Evolutionary conservation across 768 basidiomycete species (phyloP), one percentile per base, ranked within the genome.

Genomic region (Boletellus ananiceps): DNA sequence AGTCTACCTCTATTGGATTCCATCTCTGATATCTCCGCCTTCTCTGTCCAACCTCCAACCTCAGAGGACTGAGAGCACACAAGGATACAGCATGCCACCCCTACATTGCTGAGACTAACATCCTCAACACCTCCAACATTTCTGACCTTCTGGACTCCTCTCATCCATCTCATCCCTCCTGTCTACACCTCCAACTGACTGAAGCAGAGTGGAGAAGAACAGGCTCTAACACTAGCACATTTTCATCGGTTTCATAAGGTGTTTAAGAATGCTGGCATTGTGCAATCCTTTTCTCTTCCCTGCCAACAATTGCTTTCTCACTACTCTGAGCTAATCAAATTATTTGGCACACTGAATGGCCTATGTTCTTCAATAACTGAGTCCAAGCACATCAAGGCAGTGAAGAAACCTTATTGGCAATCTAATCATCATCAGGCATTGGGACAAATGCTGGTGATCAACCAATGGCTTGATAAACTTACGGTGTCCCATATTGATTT

Each of bases 271-370:
- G 13, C 37, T 0, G 57, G 52, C 11, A 46, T 69, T 0, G 49
- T 54, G 11, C 19, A 46, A 2, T 48, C 55, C 0, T 61, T 68
- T 21, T 63, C 57, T 0, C 56, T 71, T 0, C 70, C 68, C 0
- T 51, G 58, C 0, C 70, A 74, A 37, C 71, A 73, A 18, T 56
- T 69, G 0, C 40, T 71, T 1, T 35, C 37, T n/a, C 35, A 36
- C 13, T 36, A 27, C 40, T 27, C 25, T 14, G 9, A n/a, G 1
- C 27, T 41, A 6, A 41, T 41, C 14, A 5, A n/a, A 8, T 27
- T 29, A 4, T 41, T 41, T 29, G 40, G 40, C 31, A 27, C 25
- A 7, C 40, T 27, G n/a, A n/a, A n/a, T n/a, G n/a, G n/a, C n/a
- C n/a, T n/a, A n/a, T n/a, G n/a, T n/a, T n/a, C n/a, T n/a, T 3